A percentile compares a stretch with the other conserved stretches of the same genome.
These are phyloP conservation scores for Fusarium palustre DNA, from an alignment of 2,329 filamentous ascomycete genomes.

Conservation along the genomic window DNA sequence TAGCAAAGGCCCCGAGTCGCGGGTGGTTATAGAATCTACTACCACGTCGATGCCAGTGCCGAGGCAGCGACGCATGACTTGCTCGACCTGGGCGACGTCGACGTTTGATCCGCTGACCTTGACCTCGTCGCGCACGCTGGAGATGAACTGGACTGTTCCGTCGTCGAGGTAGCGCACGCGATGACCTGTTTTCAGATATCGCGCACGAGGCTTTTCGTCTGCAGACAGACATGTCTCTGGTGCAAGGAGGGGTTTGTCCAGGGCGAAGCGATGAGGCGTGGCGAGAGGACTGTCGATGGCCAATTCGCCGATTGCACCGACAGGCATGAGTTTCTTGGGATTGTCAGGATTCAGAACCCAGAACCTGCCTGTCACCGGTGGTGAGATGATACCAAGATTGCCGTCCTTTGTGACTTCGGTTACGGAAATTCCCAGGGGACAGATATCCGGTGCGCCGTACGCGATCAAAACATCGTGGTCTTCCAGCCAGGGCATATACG, in stretches of 20 bases:
- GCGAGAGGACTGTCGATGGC: slow-evolving; percentile 65
- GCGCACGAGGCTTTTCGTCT: slow-evolving; percentile 40
- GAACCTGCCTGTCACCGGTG: slow-evolving; percentile 62
- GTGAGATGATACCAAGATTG: slow-evolving; percentile 58
- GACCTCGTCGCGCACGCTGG: slow-evolving; percentile 57
- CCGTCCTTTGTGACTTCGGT: slow-evolving; percentile 55
- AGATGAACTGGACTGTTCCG: slow-evolving; percentile 62
- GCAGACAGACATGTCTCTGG: slow-evolving; percentile 1
- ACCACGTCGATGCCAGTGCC: slow-evolving; percentile 61
- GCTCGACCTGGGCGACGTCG: slow-evolving; percentile 60
- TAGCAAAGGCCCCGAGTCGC: slow-evolving; percentile 56
- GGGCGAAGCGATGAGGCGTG: slow-evolving; percentile 53
- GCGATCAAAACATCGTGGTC: slow-evolving; percentile 61
- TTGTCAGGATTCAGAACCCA: slow-evolving; percentile 67
- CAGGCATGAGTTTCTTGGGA: slow-evolving; percentile 61
- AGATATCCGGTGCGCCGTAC: slow-evolving; percentile 64
- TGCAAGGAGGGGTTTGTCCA: slow-evolving; percentile 48
- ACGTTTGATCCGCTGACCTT: slow-evolving; percentile 55
- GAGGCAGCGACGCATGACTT: slow-evolving; percentile 60
- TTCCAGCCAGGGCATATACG: slow-evolving; percentile 60
- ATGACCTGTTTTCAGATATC: slow-evolving; percentile 64
- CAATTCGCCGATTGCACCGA: slow-evolving; percentile 68
- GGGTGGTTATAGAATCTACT: slow-evolving; percentile 61
- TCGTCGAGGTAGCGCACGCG: slow-evolving; percentile 61
- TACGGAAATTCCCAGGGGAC: slow-evolving; percentile 64